phyloP scores from a whole-genome alignment of 208 protist species.

The Acanthamoeba triangularis region DNA sequence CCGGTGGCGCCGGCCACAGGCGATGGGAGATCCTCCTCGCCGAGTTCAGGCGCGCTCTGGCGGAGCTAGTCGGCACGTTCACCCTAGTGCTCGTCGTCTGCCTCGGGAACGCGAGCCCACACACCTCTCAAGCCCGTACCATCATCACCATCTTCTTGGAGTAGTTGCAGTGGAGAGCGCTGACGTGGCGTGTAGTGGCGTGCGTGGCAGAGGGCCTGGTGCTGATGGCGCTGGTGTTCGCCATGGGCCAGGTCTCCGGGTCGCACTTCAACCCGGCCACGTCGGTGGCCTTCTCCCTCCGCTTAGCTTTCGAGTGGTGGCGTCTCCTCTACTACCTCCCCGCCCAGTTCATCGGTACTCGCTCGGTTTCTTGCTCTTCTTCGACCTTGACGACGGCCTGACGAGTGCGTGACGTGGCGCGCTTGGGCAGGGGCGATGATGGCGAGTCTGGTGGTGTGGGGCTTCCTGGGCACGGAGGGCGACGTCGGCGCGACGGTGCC shows the following conservation, averaged over 20 bases:
- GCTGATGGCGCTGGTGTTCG: slow-evolving; percentile 18
- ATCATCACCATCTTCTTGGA: not conserved
- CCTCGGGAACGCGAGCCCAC: not conserved
- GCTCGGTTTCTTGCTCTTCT: not conserved
- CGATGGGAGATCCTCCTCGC: not conserved
- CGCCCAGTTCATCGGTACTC: slow-evolving; percentile 13
- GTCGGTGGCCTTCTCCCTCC: not conserved
- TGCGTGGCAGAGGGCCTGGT: not conserved
- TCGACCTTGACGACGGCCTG: not conserved
- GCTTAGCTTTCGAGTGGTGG: not conserved
- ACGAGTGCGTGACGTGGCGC: not conserved
- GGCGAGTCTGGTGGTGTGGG: slow-evolving; percentile 3
- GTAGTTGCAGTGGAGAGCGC: not conserved
- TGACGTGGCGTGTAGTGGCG: not conserved
- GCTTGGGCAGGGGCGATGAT: not conserved
- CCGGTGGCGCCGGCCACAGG: not conserved
- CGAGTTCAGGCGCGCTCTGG: not conserved
- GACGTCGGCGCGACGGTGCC: slow-evolving; percentile 10
- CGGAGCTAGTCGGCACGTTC: not conserved
- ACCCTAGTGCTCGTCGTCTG: not conserved
- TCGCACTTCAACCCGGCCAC: slow-evolving; percentile 6
- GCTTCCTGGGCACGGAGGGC: not conserved
- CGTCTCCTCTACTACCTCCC: slow-evolving; percentile 27
- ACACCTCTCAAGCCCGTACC: not conserved
- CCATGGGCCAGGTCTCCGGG: not conserved